phyloP scores from a whole-genome alignment of 441 rosid species.

The Bocquillonia castaneifolia region DNA sequence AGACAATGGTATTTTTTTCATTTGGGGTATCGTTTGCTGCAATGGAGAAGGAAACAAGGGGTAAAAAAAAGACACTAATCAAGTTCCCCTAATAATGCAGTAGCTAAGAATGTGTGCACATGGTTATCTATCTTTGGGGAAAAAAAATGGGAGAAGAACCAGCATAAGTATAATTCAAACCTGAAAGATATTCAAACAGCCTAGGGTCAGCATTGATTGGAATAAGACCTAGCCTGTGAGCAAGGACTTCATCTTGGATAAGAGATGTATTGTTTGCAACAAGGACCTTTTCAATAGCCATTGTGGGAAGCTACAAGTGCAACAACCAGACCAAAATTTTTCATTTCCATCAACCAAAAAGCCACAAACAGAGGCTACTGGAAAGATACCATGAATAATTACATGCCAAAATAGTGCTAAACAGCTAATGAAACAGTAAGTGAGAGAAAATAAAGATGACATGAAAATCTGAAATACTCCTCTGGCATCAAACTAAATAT shows the following conservation, averaged over 20 bases:
- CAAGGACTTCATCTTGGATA: constrained; percentile 88
- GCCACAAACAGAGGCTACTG: background rate
- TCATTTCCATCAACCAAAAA: constrained; percentile 1
- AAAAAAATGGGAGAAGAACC: background rate
- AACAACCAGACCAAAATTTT: constrained; percentile 13
- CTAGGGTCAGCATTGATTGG: constrained; percentile 81
- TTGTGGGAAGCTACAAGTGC: constrained; percentile 64
- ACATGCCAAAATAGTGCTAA: background rate
- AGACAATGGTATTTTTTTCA: constrained; percentile 90
- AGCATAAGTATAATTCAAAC: constrained; percentile 29
- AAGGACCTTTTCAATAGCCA: constrained; percentile 93
- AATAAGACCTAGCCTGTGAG: constrained; percentile 89
- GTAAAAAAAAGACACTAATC: background rate
- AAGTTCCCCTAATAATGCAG: constrained; percentile 5
- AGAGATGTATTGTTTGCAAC: constrained; percentile 84
- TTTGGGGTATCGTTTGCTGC: constrained; percentile 80
- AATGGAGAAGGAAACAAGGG: constrained; percentile 14
- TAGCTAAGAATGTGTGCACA: background rate
- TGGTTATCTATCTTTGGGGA: background rate
- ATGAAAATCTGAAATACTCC: background rate
- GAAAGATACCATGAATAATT: too few species aligned
- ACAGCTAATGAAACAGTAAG: background rate
- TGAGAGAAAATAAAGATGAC: background rate
- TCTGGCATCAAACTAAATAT: background rate
- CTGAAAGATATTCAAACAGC: constrained; percentile 80